phyloP scores from a whole-genome alignment of 345 rosid genomes.

The Clausena lansium region DNA sequence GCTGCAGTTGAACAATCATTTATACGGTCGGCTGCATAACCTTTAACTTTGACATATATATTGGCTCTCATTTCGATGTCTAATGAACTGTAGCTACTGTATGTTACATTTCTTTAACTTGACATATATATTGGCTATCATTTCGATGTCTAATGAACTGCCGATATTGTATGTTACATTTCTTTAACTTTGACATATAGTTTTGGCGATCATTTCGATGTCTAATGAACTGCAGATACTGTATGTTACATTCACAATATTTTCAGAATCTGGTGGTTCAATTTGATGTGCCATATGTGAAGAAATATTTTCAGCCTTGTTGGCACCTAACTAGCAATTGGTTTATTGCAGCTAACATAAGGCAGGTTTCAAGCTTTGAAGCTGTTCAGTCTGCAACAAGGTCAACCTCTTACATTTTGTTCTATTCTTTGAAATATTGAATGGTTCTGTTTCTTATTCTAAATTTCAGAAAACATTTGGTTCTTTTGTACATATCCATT shows the following conservation, averaged over 20 bases:
- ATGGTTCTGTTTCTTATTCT: neutral
- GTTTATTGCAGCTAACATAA: slow-evolving; percentile 34
- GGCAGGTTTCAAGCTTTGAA: slow-evolving; percentile 36
- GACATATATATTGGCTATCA: no score
- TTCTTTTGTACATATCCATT: slow-evolving; percentile 3
- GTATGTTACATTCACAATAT: neutral
- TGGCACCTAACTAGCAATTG: neutral
- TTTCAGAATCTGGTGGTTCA: neutral
- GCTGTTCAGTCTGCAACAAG: slow-evolving; percentile 29
- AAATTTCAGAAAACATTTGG: neutral
- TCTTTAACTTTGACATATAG: neutral
- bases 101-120: no score
- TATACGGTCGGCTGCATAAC: neutral
- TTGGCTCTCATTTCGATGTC: no score
- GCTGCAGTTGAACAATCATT: neutral
- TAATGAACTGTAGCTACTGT: no score
- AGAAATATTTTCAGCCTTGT: neutral
- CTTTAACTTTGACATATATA: neutral
- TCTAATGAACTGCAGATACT: neutral
- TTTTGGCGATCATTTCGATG: neutral
- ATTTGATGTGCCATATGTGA: neutral
- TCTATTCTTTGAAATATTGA: slow-evolving; percentile 8
- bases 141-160: neutral
- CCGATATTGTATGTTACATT: neutral
- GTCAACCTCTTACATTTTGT: slow-evolving; percentile 9